phyloP scores from a whole-genome alignment of 176 grass and related monocot genomes.

The Rhynchospora breviuscula region DNA sequence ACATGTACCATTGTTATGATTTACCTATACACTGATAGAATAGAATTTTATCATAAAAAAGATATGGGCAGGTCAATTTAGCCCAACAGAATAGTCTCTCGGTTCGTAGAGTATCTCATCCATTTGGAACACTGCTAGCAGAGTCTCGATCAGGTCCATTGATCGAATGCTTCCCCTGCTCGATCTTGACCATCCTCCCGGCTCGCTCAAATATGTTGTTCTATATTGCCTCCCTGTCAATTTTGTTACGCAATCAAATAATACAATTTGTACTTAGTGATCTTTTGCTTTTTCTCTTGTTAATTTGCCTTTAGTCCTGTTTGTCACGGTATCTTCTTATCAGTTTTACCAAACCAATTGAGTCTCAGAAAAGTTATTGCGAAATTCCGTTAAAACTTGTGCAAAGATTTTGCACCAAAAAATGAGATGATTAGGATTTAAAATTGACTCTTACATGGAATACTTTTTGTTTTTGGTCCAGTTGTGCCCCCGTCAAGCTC shows the following conservation, averaged over 20 bases:
- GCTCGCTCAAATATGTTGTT: constrained; percentile 74
- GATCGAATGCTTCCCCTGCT: constrained; percentile 62
- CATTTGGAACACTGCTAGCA: constrained; percentile 93
- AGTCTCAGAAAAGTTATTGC: no score
- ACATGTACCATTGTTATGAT: no score
- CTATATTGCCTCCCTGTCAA: constrained; percentile 81
- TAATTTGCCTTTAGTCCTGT: background rate
- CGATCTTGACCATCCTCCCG: constrained; percentile 42
- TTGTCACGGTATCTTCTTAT: background rate
- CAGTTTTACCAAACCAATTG: no score
- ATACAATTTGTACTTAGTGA: background rate
- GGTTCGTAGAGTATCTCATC: constrained; percentile 94
- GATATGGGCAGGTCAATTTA: constrained; percentile 12
- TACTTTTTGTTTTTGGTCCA: no score
- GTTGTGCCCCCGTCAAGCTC: no score
- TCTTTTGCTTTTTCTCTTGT: background rate
- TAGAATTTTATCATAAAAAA: no score
- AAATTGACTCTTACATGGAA: no score
- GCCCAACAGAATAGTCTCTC: constrained; percentile 69
- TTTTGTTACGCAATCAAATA: background rate
- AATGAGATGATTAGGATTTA: no score
- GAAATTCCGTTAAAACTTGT: no score
- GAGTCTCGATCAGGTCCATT: constrained; percentile 88
- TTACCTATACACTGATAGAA: no score
- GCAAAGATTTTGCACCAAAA: no score